Evolutionary conservation across 208 protist genomes (phyloP).

Genomic region (Trypanosoma melophagium): DNA sequence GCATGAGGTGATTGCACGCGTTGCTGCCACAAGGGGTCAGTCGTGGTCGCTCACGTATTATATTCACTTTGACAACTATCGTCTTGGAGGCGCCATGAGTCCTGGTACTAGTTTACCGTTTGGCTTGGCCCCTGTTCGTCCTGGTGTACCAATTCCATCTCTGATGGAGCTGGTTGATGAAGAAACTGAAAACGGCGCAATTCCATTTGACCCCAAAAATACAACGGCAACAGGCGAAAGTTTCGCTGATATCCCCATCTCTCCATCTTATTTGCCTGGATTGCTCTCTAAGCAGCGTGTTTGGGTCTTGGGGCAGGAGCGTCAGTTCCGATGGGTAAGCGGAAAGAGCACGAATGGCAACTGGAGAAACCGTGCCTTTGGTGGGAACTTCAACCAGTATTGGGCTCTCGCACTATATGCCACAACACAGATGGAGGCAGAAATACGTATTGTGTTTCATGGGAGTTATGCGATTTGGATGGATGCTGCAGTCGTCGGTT

Average conservation of each 20-base stretch:
- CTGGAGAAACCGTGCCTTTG: conserved; percentile 4
- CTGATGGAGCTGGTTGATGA: conserved; percentile 13
- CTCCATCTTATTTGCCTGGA: background rate
- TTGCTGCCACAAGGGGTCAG: conserved; percentile 10
- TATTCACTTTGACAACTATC: conserved; percentile 11
- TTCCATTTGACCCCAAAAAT: conserved; percentile 15
- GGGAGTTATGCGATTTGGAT: conserved; percentile 8
- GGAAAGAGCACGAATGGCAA: background rate
- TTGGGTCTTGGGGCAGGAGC: conserved; percentile 4
- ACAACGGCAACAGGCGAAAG: background rate
- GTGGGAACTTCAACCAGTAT: conserved; percentile 17
- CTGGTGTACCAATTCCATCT: background rate
- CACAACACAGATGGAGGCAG: background rate
- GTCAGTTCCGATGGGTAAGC: conserved; percentile 5
- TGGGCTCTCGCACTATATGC: conserved; percentile 19
- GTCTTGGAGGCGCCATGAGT: background rate
- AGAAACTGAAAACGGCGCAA: background rate
- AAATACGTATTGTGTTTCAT: conserved; percentile 3
- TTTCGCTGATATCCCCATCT: conserved; percentile 7
- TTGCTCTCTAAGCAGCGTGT: conserved; percentile 4
- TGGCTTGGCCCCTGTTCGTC: background rate
- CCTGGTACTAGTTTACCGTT: conserved; percentile 1
- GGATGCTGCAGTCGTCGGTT: conserved; percentile 6
- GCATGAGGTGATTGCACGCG: conserved; percentile 13
- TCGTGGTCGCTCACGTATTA: conserved; percentile 10